phyloP scores from a whole-genome alignment of 371 early-diverging fungal species.

The Mortierella sp. region DNA sequence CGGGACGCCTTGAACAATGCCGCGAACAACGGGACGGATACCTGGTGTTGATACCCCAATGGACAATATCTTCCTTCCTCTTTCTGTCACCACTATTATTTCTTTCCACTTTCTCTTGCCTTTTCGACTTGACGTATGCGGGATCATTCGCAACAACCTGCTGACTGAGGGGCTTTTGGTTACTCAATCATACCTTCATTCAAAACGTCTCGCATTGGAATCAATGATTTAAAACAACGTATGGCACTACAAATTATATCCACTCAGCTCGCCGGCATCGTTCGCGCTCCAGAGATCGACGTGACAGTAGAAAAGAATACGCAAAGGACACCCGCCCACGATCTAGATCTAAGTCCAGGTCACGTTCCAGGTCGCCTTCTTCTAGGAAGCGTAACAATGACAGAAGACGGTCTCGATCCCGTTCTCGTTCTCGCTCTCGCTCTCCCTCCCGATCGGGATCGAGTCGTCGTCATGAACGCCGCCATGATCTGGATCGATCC shows the following conservation, averaged over 20 bases:
- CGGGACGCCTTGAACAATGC: too few relatives aligned
- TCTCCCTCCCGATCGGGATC: slow-evolving; percentile 29
- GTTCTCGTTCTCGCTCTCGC: slow-evolving; percentile 25
- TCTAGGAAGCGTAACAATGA: background rate
- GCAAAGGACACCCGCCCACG: background rate
- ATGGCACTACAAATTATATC: background rate
- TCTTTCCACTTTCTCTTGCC: too few relatives aligned
- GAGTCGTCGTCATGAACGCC: slow-evolving; percentile 9
- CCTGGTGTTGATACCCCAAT: too few relatives aligned
- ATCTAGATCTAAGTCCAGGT: slow-evolving; percentile 15
- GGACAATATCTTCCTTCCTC: too few relatives aligned
- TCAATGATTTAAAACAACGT: background rate
- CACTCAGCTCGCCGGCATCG: slow-evolving; percentile 30
- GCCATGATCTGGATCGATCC: slow-evolving; percentile 9
- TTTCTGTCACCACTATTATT: too few relatives aligned
- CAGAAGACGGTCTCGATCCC: slow-evolving; percentile 13
- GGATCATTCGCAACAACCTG: too few relatives aligned
- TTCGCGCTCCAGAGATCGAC: slow-evolving; percentile 30
- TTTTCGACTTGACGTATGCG: too few relatives aligned
- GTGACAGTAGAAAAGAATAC: slow-evolving; percentile 2
- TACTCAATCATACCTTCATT: too few relatives aligned
- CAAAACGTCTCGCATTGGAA: too few relatives aligned
- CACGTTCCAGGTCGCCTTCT: background rate
- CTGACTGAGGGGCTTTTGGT: too few relatives aligned
- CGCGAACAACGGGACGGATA: too few relatives aligned